Evolutionary conservation across 1,284 basidiomycete species (phyloP).

Genomic region (Psilocybe mexicana): DNA sequence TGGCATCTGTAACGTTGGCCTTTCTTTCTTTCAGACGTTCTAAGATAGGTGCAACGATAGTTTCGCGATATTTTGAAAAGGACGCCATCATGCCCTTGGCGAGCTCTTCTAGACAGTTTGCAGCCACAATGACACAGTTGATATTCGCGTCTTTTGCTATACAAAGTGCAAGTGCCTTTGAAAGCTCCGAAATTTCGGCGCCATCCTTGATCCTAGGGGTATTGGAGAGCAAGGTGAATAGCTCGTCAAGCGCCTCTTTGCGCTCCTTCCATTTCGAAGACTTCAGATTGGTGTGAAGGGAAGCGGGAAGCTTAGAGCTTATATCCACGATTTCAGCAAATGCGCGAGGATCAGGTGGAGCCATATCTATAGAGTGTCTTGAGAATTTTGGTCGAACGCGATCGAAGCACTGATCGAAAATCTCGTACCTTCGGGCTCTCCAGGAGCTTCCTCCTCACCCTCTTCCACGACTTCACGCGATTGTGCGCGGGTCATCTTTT

Average conservation of each 20-base stretch:
- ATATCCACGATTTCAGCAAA: constrained; percentile 87
- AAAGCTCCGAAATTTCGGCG: constrained; percentile 71
- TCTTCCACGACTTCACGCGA: constrained; percentile 66
- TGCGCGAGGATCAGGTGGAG: constrained; percentile 73
- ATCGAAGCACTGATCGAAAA: background rate
- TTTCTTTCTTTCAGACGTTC: constrained; percentile 97
- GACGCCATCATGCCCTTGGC: constrained; percentile 78
- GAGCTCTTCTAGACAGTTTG: constrained; percentile 83
- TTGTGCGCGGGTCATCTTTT: constrained; percentile 77
- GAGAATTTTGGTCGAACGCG: constrained; percentile 3
- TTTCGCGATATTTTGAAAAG: constrained; percentile 79
- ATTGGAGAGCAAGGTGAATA: constrained; percentile 71
- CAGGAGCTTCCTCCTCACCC: constrained; percentile 33
- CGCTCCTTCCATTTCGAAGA: constrained; percentile 99
- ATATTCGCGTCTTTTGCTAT: constrained; percentile 94
- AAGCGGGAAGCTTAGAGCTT: constrained; percentile 71
- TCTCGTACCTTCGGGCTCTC: constrained; percentile 28
- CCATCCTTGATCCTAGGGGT: constrained; percentile 81
- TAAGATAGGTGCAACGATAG: constrained; percentile 78
- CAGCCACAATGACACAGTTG: constrained; percentile 91
- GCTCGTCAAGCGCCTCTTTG: constrained; percentile 88
- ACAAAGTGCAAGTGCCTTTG: constrained; percentile 77
- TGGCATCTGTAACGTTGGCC: constrained; percentile 84
- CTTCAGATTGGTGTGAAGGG: constrained; percentile 71
- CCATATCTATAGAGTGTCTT: constrained; percentile 17